Evolutionary conservation across 352 stramenopile species (phyloP).

Genomic region (Thraustochytrium sp.): DNA sequence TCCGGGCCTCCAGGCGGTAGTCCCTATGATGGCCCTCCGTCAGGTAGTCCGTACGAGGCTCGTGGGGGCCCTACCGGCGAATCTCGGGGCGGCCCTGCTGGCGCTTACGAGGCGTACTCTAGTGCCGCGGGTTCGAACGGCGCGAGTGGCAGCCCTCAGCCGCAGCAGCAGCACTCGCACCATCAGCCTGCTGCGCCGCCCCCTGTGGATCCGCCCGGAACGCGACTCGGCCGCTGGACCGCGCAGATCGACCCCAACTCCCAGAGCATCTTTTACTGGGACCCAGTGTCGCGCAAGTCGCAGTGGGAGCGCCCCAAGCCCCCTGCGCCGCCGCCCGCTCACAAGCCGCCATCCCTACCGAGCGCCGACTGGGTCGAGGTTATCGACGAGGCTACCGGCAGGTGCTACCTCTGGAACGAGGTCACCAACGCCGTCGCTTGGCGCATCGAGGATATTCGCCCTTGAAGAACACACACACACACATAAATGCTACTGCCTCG

Average conservation of each 20-base stretch:
- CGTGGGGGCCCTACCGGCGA: too few relatives aligned
- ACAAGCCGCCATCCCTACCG: neutral
- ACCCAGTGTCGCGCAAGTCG: neutral
- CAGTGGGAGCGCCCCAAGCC: neutral
- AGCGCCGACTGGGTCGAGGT: constrained; percentile 24
- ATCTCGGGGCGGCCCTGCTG: neutral
- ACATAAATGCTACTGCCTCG: too few relatives aligned
- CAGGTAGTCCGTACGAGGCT: too few relatives aligned
- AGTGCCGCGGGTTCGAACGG: neutral
- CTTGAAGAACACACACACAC: too few relatives aligned
- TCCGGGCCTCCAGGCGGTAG: too few relatives aligned
- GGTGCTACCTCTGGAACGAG: constrained; percentile 30
- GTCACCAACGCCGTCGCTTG: neutral
- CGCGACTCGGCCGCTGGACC: neutral
- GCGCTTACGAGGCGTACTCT: too few relatives aligned
- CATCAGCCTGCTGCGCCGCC: neutral
- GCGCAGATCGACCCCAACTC: constrained; percentile 5
- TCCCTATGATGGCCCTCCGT: too few relatives aligned
- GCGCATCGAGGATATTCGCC: constrained; percentile 3
- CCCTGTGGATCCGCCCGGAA: neutral
- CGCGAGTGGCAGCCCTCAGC: neutral
- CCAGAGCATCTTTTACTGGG: constrained; percentile 14
- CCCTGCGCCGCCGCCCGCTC: neutral
- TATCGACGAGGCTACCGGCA: neutral
- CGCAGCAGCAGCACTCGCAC: neutral